Evolutionary conservation across 768 basidiomycete genomes (phyloP).

Genomic region (Dioszegia hungarica): DNA sequence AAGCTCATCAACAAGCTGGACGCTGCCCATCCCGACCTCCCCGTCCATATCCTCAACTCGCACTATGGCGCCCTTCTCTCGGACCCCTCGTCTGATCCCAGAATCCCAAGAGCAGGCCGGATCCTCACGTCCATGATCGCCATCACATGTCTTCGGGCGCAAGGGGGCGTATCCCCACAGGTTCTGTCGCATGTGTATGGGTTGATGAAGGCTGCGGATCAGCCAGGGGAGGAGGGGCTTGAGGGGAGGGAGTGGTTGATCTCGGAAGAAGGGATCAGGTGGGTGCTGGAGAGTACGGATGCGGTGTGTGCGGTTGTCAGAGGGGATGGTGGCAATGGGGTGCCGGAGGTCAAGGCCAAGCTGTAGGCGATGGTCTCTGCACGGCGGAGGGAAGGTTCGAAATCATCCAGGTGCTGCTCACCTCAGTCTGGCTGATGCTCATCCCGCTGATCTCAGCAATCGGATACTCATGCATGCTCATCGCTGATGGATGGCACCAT

Average conservation of each 20-base stretch:
- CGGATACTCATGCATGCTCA: no score
- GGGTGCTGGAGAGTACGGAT: slow-evolving; percentile 80
- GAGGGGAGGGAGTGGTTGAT: slow-evolving; percentile 64
- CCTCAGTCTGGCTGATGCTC: no score
- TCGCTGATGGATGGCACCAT: no score
- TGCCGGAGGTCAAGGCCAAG: slow-evolving; percentile 20
- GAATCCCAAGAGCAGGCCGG: slow-evolving; percentile 58
- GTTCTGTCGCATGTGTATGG: slow-evolving; percentile 84
- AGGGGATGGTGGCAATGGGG: slow-evolving; percentile 20
- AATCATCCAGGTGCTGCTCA: no score
- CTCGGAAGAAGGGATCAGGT: slow-evolving; percentile 79
- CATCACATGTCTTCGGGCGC: slow-evolving; percentile 76
- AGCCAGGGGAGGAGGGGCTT: slow-evolving; percentile 53
- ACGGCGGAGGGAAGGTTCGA: no score
- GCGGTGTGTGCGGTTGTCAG: slow-evolving; percentile 67
- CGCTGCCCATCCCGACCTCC: slow-evolving; percentile 88
- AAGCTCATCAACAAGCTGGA: slow-evolving; percentile 83
- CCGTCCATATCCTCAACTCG: slow-evolving; percentile 53
- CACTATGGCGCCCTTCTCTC: slow-evolving; percentile 50
- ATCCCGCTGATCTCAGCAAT: no score
- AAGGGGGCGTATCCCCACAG: slow-evolving; percentile 78
- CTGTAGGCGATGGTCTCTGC: background rate
- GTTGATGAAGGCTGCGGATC: slow-evolving; percentile 74
- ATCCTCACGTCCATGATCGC: slow-evolving; percentile 78
- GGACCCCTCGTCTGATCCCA: slow-evolving; percentile 35